Conservation (phyloP, 352 stramenopile species). For the Pythium guiyangense region DNA sequence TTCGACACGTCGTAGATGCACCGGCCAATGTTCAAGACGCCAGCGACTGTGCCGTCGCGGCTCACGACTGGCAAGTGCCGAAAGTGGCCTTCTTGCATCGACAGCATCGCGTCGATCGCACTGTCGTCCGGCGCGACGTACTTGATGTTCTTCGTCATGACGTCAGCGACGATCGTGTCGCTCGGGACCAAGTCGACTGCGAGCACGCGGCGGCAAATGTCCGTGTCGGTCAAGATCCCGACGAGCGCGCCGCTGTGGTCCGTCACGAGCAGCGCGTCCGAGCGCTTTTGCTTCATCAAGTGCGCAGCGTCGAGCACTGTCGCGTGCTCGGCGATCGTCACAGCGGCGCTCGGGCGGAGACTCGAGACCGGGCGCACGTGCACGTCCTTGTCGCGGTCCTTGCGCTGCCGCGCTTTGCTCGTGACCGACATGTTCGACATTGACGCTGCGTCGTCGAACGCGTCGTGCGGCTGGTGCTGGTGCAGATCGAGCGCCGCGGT, state of each 20-base stretch:
- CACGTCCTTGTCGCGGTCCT: conserved; percentile 72
- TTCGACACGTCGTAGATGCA: conserved; percentile 98
- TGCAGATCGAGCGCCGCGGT: conserved; percentile 71
- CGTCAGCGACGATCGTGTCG: conserved; percentile 63
- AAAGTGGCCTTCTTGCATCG: conserved; percentile 98
- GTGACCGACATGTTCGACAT: conserved; percentile 40
- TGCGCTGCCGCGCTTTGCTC: conserved; percentile 67
- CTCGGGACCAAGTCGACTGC: conserved; percentile 78
- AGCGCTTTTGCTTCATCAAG: conserved; percentile 91
- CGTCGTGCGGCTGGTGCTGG: conserved; percentile 25
- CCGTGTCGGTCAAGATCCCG: conserved; percentile 96
- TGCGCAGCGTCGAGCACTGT: conserved; percentile 88
- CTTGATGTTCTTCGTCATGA: conserved; percentile 97
- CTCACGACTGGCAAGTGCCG: conserved; percentile 94
- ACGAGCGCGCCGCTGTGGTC: conserved; percentile 78
- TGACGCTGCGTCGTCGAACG: conserved; percentile 43
- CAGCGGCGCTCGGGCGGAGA: conserved; percentile 63
- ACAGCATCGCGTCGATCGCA: conserved; percentile 95
- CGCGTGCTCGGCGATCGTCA: conserved; percentile 66
- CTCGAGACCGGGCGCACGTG: conserved; percentile 81
- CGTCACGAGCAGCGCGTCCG: conserved; percentile 92
- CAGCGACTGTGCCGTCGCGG: conserved; percentile 83
- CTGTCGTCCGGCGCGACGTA: conserved; percentile 93
- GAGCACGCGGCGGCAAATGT: conserved; percentile 93
- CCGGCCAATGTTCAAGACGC: conserved; percentile 97